phyloP scores from a whole-genome alignment of 371 early-diverging fungal genomes.

The Vairimorpha necatrix region DNA sequence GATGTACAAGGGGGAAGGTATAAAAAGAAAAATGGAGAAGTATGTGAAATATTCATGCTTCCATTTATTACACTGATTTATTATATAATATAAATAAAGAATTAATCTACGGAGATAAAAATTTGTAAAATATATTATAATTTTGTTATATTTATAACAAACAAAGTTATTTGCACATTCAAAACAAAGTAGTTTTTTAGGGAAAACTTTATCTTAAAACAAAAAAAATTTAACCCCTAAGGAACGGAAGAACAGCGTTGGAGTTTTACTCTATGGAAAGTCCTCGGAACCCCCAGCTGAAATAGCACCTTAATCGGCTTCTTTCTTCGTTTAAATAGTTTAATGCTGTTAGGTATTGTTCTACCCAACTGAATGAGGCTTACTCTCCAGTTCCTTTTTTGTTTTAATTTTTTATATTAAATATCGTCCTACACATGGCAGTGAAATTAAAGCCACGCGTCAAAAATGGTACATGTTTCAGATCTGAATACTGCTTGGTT shows the following conservation, averaged over 20 bases:
- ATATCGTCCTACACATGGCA: background rate
- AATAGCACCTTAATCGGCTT: conserved; percentile 50
- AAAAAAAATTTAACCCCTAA: background rate
- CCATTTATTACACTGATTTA: background rate
- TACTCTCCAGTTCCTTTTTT: conserved; percentile 51
- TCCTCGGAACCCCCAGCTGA: conserved; percentile 55
- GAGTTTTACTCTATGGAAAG: conserved; percentile 60
- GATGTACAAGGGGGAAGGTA: background rate
- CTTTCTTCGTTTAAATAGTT: conserved; percentile 51
- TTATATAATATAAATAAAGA: background rate
- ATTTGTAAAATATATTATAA: too few relatives aligned
- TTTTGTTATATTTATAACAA: too few relatives aligned
- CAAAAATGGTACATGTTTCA: too few relatives aligned
- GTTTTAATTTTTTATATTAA: conserved; percentile 23
- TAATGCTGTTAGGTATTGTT: conserved; percentile 63
- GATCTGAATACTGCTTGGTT: too few relatives aligned
- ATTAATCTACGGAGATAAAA: too few relatives aligned
- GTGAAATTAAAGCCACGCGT: too few relatives aligned
- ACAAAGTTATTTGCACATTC: too few relatives aligned
- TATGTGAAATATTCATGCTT: background rate
- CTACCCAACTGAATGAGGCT: conserved; percentile 63
- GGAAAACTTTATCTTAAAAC: background rate
- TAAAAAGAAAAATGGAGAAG: background rate
- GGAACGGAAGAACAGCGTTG: conserved; percentile 60
- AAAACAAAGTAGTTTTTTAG: background rate